Base-by-base conservation (phyloP, 192 early-diverging fungal genomes). In the Podila minutissima region DNA sequence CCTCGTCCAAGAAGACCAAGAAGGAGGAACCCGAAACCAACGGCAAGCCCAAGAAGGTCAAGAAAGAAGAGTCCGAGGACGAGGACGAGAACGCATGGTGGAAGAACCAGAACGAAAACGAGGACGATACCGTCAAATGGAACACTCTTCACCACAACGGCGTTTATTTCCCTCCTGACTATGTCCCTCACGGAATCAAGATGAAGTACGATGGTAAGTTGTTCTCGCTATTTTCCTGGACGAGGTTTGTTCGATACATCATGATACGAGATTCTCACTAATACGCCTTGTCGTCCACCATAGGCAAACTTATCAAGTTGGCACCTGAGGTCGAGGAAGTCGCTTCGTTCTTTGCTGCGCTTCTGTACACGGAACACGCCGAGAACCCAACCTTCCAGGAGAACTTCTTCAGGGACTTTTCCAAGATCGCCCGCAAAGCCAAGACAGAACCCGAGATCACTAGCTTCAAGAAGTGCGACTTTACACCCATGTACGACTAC, bases 401-500 rank as follows among this genome's bases (percentile, higher is more conserved):
- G 64, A 99, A 99, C 89, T 99, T 99, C 73, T 99, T 99, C 77
- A 76, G 69, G 20, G 98, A 99, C 77, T 99, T 94, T 83, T 83
- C 86, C 65, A 87, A 83, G 32, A 61, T 98, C 17, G 82, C 96
- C 24, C 83, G 84, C 29, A 75, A 90, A 64, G 77, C 89, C 62
- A 89, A 90, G 50, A 88, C 86, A 73, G 91, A 85, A 33, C 90
- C 89, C 35, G 86, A 90, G 26, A 93, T 99, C 71, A 90, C 87
- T 62, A 85, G 88, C 32, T 96, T 97, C 48, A 74, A 84, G 32
- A 91, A 94, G 69, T 99, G 97, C 83, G 94, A 99, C 75, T 98
- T 99, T 75, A 85, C 91, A 35, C 92, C 90, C 11, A 95, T 99
- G 49, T 90, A 86, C 62, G 91, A 96, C 24, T 86, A 97, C 75